These are phyloP conservation scores for Trifolium dubium DNA, from an alignment of 306 rosid species.

Conservation along the genomic window DNA sequence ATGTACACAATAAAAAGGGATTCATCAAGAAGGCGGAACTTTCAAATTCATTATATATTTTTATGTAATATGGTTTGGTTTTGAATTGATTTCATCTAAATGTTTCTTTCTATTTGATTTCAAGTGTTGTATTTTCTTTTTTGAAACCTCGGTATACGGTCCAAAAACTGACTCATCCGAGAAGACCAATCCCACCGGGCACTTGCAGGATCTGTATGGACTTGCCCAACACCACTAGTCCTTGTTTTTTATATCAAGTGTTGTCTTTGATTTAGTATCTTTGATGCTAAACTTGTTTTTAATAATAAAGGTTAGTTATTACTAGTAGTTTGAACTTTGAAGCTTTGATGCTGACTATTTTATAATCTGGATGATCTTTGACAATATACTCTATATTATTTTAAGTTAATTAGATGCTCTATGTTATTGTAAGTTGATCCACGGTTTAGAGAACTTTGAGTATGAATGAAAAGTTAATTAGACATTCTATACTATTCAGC, in stretches of 20 bases:
- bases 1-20: not conserved
- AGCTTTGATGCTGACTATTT: not conserved
- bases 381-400: not conserved
- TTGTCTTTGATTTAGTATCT: not conserved
- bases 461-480: no score
- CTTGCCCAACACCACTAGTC: no score
- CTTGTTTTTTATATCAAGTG: no score
- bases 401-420: not conserved
- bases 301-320: not conserved
- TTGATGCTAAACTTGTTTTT: not conserved
- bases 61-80: not conserved
- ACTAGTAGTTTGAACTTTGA: no score
- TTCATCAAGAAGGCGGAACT: not conserved
- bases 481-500: not conserved
- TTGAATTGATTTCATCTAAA: not conserved
- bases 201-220: no score
- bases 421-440: no score
- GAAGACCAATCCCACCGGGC: no score
- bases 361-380: not conserved
- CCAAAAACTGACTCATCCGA: no score
- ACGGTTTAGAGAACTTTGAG: no score
- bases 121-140: not conserved
- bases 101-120: conserved; percentile 25
- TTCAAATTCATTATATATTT: not conserved
- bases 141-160: no score